A percentile compares a stretch with the other conserved stretches of the same genome.
Evolutionary conservation across 257 asterid genomes (phyloP).

Genomic region (Solanum ahanhuiri): DNA sequence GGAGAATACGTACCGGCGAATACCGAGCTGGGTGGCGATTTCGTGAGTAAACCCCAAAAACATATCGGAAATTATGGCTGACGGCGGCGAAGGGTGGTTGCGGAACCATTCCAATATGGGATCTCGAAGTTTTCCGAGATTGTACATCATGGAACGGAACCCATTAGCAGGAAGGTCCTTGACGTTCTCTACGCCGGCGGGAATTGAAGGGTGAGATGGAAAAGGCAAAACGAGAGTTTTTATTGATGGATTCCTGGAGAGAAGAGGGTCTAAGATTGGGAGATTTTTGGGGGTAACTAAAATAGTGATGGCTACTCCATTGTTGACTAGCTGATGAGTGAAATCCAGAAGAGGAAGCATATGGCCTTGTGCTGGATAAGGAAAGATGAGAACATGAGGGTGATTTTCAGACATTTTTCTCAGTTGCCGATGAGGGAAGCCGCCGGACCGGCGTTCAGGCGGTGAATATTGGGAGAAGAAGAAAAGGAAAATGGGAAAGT

Average conservation of each 20-base stretch:
- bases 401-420: neutral
- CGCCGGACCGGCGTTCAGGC: neutral
- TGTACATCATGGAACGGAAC: conserved; percentile 34
- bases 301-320: conserved; percentile 47
- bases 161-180: conserved; percentile 50
- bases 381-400: conserved; percentile 54
- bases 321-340: conserved; percentile 46
- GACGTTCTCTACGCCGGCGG: conserved; percentile 64
- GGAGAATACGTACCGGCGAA: too few relatives aligned
- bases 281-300: conserved; percentile 71
- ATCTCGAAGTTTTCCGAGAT: conserved; percentile 22
- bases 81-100: too few relatives aligned
- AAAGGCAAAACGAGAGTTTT: conserved; percentile 57
- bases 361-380: conserved; percentile 93
- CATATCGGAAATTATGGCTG: too few relatives aligned
- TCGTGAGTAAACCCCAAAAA: too few relatives aligned
- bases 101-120: conserved; percentile 53
- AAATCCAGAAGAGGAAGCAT: conserved; percentile 61
- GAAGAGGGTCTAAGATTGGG: conserved; percentile 33
- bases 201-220: conserved; percentile 42
- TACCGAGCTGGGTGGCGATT: too few relatives aligned
- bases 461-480: neutral
- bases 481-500: neutral
- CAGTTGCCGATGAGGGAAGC: too few relatives aligned
- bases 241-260: conserved; percentile 42